Conservation (phyloP, 805 yeast genomes). For the Jamesozyma lodderae region DNA sequence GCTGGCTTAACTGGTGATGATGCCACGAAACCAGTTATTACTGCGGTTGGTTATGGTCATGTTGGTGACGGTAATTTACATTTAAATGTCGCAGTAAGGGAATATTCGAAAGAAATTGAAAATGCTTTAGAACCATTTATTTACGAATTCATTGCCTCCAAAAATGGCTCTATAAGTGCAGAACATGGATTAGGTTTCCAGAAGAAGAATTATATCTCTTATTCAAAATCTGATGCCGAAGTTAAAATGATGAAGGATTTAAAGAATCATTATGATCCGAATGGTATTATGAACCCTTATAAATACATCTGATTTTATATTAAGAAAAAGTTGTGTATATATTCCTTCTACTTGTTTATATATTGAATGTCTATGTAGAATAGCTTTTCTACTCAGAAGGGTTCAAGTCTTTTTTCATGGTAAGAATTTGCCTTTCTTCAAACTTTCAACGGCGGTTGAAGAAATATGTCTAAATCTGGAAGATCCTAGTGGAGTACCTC, state of each 20-base stretch:
- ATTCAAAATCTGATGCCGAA: conserved; percentile 68
- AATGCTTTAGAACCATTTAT: conserved; percentile 84
- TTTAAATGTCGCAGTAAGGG: conserved; percentile 82
- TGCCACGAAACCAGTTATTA: conserved; percentile 62
- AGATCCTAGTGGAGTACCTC: conserved; percentile 67
- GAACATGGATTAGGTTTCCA: conserved; percentile 98
- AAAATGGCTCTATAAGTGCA: conserved; percentile 85
- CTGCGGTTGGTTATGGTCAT: conserved; percentile 95
- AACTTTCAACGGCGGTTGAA: conserved; percentile 44
- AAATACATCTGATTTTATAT: conserved; percentile 52
- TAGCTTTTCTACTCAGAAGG: too few relatives aligned
- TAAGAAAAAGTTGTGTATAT: not conserved
- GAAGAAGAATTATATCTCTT: conserved; percentile 81
- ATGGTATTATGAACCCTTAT: conserved; percentile 88
- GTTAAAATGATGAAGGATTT: conserved; percentile 67
- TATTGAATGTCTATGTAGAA: too few relatives aligned
- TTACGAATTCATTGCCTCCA: conserved; percentile 71
- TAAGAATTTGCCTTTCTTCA: conserved; percentile 33
- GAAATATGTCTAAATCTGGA: conserved; percentile 61
- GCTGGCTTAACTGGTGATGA: conserved; percentile 51
- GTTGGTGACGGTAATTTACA: conserved; percentile 96
- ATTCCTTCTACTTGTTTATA: not conserved
- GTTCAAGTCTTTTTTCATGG: not conserved
- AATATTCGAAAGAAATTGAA: conserved; percentile 73
- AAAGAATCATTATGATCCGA: conserved; percentile 82